These are phyloP conservation scores for Penicillium sp. DNA, from an alignment of 2,329 filamentous ascomycete species.

Conservation along the genomic window DNA sequence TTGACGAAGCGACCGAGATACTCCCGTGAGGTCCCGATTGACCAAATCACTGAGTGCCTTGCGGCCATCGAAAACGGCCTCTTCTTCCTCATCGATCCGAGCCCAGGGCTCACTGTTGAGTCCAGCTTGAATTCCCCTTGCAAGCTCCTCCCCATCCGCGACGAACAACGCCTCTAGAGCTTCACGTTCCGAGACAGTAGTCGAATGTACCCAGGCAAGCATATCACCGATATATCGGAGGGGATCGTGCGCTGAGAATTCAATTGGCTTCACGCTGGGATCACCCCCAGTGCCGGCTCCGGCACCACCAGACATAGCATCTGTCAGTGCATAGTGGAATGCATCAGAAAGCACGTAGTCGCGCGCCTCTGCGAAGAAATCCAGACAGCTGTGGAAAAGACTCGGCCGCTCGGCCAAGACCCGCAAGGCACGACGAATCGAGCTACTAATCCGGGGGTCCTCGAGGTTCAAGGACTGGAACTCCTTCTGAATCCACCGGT, in stretches of 20 bases:
- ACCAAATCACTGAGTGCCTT: slow-evolving; percentile 83
- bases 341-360: slow-evolving; percentile 83
- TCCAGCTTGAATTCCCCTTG: slow-evolving; percentile 74
- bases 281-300: slow-evolving; percentile 54
- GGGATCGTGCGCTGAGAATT: slow-evolving; percentile 87
- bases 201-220: slow-evolving; percentile 94
- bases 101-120: slow-evolving; percentile 83
- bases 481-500: slow-evolving; percentile 90
- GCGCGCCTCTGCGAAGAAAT: slow-evolving; percentile 87
- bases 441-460: slow-evolving; percentile 84
- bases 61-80: slow-evolving; percentile 69
- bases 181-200: slow-evolving; percentile 89
- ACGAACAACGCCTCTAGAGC: slow-evolving; percentile 89
- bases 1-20: slow-evolving; percentile 80
- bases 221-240: slow-evolving; percentile 93
- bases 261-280: slow-evolving; percentile 77
- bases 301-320: slow-evolving; percentile 50
- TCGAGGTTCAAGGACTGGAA: slow-evolving; percentile 91
- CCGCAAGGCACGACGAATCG: slow-evolving; percentile 78
- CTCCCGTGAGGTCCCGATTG: slow-evolving; percentile 78
- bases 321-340: slow-evolving; percentile 85
- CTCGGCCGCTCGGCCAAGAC: slow-evolving; percentile 86
- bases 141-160: slow-evolving; percentile 83
- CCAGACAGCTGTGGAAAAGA: slow-evolving; percentile 88
- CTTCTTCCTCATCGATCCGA: slow-evolving; percentile 58